Percentiles rank a stretch among this genome's conserved stretches.
These are phyloP conservation scores for Linnemannia zychae DNA, from an alignment of 192 early-diverging fungal species.

Conservation along the genomic window DNA sequence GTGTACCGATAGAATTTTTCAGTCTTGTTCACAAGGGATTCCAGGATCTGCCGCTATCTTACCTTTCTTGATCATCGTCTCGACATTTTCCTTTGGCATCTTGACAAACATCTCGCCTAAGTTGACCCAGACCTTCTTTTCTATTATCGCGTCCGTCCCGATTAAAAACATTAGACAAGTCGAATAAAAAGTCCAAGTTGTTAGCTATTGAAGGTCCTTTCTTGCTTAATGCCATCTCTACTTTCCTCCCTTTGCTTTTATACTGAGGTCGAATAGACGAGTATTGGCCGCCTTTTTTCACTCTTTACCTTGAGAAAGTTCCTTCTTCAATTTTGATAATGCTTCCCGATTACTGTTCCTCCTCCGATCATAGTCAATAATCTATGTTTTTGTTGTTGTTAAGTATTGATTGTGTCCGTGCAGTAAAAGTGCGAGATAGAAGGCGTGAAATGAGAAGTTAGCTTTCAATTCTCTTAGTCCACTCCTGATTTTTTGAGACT, in stretches of 20 bases:
- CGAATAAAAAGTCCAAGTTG: neutral
- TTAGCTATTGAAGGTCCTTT: neutral
- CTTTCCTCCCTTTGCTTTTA: neutral
- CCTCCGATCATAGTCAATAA: constrained; percentile 70
- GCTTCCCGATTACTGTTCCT: constrained; percentile 71
- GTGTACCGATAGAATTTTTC: no score
- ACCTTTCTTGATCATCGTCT: constrained; percentile 70
- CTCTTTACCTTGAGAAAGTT: constrained; percentile 42
- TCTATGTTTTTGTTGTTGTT: constrained; percentile 45
- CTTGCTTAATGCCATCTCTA: neutral
- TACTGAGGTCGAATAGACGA: neutral
- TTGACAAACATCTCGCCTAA: constrained; percentile 73
- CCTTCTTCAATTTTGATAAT: constrained; percentile 60
- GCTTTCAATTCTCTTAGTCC: no score
- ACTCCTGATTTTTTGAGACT: no score
- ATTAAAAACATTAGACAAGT: neutral
- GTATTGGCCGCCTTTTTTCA: neutral
- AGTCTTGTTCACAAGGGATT: neutral
- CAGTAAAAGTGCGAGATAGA: neutral
- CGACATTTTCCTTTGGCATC: constrained; percentile 63
- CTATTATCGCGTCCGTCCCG: constrained; percentile 44
- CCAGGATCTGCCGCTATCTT: neutral
- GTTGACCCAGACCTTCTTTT: constrained; percentile 70
- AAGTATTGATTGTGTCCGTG: neutral
- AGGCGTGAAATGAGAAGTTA: no score